A percentile compares a stretch with the other conserved stretches of the same genome.
phyloP scores from a whole-genome alignment of 2,329 filamentous ascomycete species.

The Diplodia seriata region DNA sequence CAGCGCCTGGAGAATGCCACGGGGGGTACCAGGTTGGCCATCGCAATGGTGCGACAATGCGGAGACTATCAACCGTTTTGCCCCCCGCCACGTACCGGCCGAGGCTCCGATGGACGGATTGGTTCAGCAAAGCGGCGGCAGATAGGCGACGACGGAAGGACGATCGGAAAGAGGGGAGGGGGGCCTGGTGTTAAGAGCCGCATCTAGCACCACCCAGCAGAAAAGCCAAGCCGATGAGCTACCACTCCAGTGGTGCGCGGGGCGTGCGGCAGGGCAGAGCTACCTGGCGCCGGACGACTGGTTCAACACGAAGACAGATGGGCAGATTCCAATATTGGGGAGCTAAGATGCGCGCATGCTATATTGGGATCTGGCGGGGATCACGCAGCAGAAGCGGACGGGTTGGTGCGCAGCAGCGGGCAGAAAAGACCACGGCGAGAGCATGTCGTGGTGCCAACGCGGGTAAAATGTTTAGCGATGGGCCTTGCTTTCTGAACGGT shows the following conservation, averaged over 20 bases:
- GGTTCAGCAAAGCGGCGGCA: neutral
- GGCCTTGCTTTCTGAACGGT: neutral
- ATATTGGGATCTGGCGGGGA: slow-evolving; percentile 14
- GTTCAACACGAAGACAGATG: neutral
- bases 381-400: neutral
- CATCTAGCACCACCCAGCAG: slow-evolving; percentile 18
- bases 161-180: neutral
- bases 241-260: slow-evolving; percentile 24
- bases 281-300: slow-evolving; percentile 2
- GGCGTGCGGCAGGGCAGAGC: slow-evolving; percentile 18
- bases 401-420: slow-evolving; percentile 14
- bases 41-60: slow-evolving; percentile 2
- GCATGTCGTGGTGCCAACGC: slow-evolving; percentile 4
- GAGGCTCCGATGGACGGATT: neutral
- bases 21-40: slow-evolving; percentile 2
- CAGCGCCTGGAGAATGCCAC: slow-evolving; percentile 17
- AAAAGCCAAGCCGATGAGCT: slow-evolving; percentile 30
- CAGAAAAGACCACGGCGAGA: neutral
- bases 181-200: neutral
- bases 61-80: slow-evolving; percentile 21
- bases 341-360: slow-evolving; percentile 6
- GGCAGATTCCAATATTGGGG: slow-evolving; percentile 11
- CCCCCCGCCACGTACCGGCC: neutral
- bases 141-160: neutral
- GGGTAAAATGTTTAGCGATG: slow-evolving; percentile 23